phyloP scores from a whole-genome alignment of 768 basidiomycete genomes.

The Auricularia sp. region DNA sequence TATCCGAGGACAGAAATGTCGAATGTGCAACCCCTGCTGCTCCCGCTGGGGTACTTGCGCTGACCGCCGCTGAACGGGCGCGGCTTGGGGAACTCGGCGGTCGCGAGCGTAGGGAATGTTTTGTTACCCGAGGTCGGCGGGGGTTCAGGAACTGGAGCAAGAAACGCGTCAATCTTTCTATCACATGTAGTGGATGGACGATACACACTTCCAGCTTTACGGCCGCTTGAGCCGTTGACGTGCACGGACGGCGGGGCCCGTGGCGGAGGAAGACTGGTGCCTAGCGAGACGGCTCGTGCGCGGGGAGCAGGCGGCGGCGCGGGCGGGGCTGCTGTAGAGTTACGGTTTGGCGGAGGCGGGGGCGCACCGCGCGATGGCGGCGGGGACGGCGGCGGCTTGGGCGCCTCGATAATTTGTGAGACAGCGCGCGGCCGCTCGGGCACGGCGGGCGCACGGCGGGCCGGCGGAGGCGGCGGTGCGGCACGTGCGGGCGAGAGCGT shows the following conservation, averaged over 20 bases:
- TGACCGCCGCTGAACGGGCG: not conserved
- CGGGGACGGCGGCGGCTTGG: constrained; percentile 28
- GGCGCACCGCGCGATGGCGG: constrained; percentile 27
- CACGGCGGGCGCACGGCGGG: constrained; percentile 18
- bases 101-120: not conserved
- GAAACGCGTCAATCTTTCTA: not conserved
- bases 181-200: not conserved
- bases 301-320: constrained; percentile 21
- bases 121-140: not conserved
- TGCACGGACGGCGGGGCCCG: not conserved
- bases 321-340: constrained; percentile 24
- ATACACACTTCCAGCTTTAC: not conserved
- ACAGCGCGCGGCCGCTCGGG: constrained; percentile 18
- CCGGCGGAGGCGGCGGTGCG: constrained; percentile 10
- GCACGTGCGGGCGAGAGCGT: constrained; percentile 18
- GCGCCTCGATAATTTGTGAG: constrained; percentile 23
- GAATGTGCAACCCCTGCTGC: not conserved
- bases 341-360: constrained; percentile 30
- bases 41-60: not conserved
- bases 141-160: not conserved
- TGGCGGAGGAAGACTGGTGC: not conserved
- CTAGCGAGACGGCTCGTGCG: not conserved
- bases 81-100: constrained; percentile 1
- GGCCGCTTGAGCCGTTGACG: not conserved
- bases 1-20: not conserved